phyloP scores from a whole-genome alignment of 2,329 filamentous ascomycete species.

The Penicillium polonicum region DNA sequence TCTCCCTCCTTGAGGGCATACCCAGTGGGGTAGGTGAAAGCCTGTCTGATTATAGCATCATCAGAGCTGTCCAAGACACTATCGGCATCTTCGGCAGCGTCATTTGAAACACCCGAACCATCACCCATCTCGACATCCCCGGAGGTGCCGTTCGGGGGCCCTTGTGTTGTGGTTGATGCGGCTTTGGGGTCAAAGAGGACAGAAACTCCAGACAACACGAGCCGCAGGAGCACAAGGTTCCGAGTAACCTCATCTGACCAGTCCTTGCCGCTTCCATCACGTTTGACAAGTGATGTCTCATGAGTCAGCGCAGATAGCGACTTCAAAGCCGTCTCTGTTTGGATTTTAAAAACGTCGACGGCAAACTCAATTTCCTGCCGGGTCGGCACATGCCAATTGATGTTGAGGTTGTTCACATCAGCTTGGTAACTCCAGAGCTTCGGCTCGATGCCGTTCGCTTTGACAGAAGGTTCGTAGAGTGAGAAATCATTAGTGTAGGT shows the following conservation, averaged over 20 bases:
- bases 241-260: slow-evolving; percentile 97
- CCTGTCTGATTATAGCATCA: slow-evolving; percentile 66
- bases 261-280: slow-evolving; percentile 94
- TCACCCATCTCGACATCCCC: slow-evolving; percentile 49
- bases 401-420: slow-evolving; percentile 70
- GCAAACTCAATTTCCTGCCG: slow-evolving; percentile 83
- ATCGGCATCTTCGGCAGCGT: slow-evolving; percentile 45
- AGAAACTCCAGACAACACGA: slow-evolving; percentile 88
- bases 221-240: slow-evolving; percentile 79
- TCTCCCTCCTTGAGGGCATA: slow-evolving; percentile 70
- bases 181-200: slow-evolving; percentile 81
- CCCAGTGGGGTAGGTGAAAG: slow-evolving; percentile 85
- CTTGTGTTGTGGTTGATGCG: slow-evolving; percentile 56
- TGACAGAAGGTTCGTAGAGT: slow-evolving; percentile 76
- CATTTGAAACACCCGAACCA: slow-evolving; percentile 34
- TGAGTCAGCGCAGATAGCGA: slow-evolving; percentile 78
- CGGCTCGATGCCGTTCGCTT: slow-evolving; percentile 69
- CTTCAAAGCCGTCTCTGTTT: slow-evolving; percentile 72
- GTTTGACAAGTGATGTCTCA: slow-evolving; percentile 75
- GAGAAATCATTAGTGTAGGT: slow-evolving; percentile 90
- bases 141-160: slow-evolving; percentile 41
- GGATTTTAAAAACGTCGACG: slow-evolving; percentile 80
- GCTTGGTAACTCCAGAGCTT: slow-evolving; percentile 82
- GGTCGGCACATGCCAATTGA: slow-evolving; percentile 87
- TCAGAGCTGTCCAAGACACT: slow-evolving; percentile 58